Conservation (phyloP, 495 filamentous ascomycete genomes). For the Aspergillus asperescens region DNA sequence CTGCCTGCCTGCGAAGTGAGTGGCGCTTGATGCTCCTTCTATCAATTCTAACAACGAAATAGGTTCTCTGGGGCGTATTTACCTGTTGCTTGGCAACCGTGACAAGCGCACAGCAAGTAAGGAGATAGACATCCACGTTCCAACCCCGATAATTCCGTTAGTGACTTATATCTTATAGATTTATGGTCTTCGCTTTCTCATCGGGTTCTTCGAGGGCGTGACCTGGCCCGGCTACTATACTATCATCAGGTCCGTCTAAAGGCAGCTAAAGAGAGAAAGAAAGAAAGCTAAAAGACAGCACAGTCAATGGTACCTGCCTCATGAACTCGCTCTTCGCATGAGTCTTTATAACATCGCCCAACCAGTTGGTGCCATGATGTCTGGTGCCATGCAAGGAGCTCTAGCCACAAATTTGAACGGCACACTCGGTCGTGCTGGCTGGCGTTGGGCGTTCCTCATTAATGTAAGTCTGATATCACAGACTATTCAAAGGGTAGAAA, state of each 20-base stretch:
- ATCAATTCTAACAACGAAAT: neutral
- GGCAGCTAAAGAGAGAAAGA: neutral
- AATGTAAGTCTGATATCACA: conserved; percentile 7
- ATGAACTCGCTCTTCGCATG: conserved; percentile 18
- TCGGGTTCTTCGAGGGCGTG: conserved; percentile 17
- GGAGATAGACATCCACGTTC: neutral
- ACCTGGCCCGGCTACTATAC: conserved; percentile 19
- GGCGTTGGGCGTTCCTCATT: conserved; percentile 24
- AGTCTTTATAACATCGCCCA: conserved; percentile 21
- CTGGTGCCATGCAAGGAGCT: conserved; percentile 22
- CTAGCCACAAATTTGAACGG: conserved; percentile 20
- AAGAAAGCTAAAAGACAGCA: neutral
- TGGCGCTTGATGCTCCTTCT: neutral
- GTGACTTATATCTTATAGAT: neutral
- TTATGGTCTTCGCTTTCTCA: conserved; percentile 18
- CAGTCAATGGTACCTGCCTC: conserved; percentile 19
- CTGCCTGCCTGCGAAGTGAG: conserved; percentile 17
- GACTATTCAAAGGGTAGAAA: neutral
- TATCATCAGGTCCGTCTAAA: conserved; percentile 15
- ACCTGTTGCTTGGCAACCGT: conserved; percentile 18
- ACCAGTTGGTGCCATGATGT: conserved; percentile 23
- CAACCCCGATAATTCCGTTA: too few relatives aligned
- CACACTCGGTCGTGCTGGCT: conserved; percentile 15
- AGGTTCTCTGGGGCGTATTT: conserved; percentile 18
- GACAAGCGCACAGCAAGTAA: conserved; percentile 14